A percentile compares a stretch with the other conserved stretches of the same genome.
phyloP scores from a whole-genome alignment of 2,329 filamentous ascomycete genomes.

The Scedosporium apiospermum region DNA sequence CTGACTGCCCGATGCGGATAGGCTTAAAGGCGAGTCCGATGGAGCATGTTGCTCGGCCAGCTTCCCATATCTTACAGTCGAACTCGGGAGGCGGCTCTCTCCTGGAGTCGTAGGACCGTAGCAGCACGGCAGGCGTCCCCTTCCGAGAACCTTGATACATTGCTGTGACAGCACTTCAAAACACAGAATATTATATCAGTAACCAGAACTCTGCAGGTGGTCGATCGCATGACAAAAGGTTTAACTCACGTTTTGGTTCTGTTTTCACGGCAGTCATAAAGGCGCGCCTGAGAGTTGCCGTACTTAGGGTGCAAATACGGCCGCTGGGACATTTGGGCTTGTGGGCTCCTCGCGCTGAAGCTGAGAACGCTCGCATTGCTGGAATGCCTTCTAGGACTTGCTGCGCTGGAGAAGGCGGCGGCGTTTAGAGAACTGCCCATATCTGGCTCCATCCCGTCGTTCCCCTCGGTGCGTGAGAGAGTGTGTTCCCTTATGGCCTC shows the following conservation, averaged over 20 bases:
- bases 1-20: conserved; percentile 83
- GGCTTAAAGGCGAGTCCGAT: conserved; percentile 93
- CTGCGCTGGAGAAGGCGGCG: conserved; percentile 30
- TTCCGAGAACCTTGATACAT: conserved; percentile 75
- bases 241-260: conserved; percentile 76
- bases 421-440: conserved; percentile 30
- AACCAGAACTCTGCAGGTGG: background rate
- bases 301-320: conserved; percentile 48
- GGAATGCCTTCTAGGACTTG: conserved; percentile 47
- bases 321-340: conserved; percentile 41
- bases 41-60: conserved; percentile 85
- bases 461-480: conserved; percentile 69
- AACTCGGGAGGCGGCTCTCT: conserved; percentile 85
- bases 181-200: background rate
- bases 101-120: conserved; percentile 92
- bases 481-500: conserved; percentile 84
- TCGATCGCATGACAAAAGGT: conserved; percentile 1
- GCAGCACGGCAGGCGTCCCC: conserved; percentile 57
- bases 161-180: conserved; percentile 65
- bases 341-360: conserved; percentile 59
- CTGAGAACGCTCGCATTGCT: conserved; percentile 80
- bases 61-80: conserved; percentile 94
- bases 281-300: conserved; percentile 73
- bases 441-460: conserved; percentile 50
- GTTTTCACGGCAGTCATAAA: conserved; percentile 83